A percentile compares a stretch with the other conserved stretches of the same genome.
These are phyloP conservation scores for Kluyveromyces dobzhanskii DNA, from an alignment of 805 yeast species.

Conservation along the genomic window DNA sequence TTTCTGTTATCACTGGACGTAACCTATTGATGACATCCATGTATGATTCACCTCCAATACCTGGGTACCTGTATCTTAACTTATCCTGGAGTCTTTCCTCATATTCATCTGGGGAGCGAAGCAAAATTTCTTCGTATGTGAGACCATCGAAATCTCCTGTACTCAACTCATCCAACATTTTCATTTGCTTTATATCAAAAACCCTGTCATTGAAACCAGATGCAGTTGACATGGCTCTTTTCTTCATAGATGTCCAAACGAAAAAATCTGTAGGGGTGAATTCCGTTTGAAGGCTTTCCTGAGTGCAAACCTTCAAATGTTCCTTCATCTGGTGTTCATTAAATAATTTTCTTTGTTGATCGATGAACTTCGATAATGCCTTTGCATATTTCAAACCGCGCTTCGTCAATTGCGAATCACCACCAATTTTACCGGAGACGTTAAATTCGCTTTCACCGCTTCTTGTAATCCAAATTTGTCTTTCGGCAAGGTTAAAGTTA, in stretches of 20 bases:
- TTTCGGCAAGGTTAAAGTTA: constrained; percentile 78
- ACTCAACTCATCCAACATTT: constrained; percentile 89
- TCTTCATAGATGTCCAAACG: constrained; percentile 88
- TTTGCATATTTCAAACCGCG: constrained; percentile 70
- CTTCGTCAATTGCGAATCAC: constrained; percentile 73
- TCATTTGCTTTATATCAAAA: constrained; percentile 76
- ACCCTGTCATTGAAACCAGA: constrained; percentile 62
- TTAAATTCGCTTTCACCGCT: constrained; percentile 92
- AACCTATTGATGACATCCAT: constrained; percentile 86
- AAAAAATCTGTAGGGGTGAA: constrained; percentile 55
- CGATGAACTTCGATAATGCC: constrained; percentile 69
- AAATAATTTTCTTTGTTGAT: constrained; percentile 60
- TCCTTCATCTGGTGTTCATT: constrained; percentile 51
- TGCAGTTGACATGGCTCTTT: constrained; percentile 72
- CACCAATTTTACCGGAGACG: constrained; percentile 81
- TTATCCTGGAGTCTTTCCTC: constrained; percentile 68
- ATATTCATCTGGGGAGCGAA: constrained; percentile 67
- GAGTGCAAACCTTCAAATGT: constrained; percentile 18
- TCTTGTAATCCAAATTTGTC: constrained; percentile 91
- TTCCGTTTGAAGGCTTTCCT: constrained; percentile 31
- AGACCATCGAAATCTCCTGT: constrained; percentile 90
- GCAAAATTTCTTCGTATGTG: constrained; percentile 82
- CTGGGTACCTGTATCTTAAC: constrained; percentile 85
- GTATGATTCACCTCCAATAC: constrained; percentile 95
- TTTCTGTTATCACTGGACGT: constrained; percentile 83